Evolutionary conservation across 805 yeast genomes (phyloP), one percentile per base, ranked within the genome.

Genomic region (Kazachstania africana): DNA sequence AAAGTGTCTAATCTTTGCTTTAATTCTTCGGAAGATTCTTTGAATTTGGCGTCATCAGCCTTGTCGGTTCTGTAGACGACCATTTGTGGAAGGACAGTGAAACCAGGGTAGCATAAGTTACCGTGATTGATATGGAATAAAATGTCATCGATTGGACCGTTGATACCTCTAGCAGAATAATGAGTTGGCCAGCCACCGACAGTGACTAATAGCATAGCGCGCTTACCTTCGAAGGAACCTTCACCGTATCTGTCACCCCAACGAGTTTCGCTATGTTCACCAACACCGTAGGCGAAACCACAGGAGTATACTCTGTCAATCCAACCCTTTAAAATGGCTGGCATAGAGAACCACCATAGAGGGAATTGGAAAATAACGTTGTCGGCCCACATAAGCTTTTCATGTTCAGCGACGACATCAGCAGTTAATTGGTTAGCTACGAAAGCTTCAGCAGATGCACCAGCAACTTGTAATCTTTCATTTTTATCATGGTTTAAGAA

Each of bases 321-420:
- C 52, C 55, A 52, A 10, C 57, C 56, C 24, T 47, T 53, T 16
- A 52, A 29, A 21, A 50, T 50, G n/a, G 56, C 54, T 10, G 54
- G 57, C 50, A 52, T 39, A 4, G 37, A 22, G 32, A 35, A 50
- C 57, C 57, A 53, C 57, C 57, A 53, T 2, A 48, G 12, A 13
- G 57, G 56, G 37, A 50, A 50, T 24, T 40, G 48, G 21, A 49
- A 40, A 16, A 53, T 38, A 8, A 52, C 36, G 6, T 35, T n/a
- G 31, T 52, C 57, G 8, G 54, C 53, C 57, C 57, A 53, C 14
- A 31, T 19, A 5, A 49, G 34, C 25, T 53, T 53, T 25, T 47
- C 43, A 27, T 53, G 58, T 29, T 47, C 57, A 4, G 23, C 37
- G 16, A 38, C 24, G 12, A 52, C 56, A 32, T 53, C 58, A 2